phyloP scores from a whole-genome alignment of 2,329 filamentous ascomycete species.

The Elsinoe necatrix region DNA sequence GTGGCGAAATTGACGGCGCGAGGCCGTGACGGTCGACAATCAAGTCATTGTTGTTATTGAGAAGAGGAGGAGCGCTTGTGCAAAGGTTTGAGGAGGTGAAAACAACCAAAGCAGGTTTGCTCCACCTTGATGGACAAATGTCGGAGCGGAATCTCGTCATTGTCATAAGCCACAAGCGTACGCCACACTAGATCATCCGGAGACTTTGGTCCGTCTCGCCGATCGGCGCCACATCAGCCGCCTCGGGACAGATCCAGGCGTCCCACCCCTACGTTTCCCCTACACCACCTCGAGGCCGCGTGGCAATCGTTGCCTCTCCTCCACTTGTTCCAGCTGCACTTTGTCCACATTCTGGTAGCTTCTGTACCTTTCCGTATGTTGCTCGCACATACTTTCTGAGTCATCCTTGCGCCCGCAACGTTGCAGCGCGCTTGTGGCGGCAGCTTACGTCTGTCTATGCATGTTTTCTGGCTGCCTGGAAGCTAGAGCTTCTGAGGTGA shows the following conservation, averaged over 20 bases:
- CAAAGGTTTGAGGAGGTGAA: not conserved
- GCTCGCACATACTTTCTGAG: not conserved
- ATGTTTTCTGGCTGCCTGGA: conserved; percentile 11
- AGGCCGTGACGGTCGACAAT: not conserved
- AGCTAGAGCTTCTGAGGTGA: conserved; percentile 2
- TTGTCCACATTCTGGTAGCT: not conserved
- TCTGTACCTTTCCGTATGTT: not conserved
- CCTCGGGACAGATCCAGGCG: not conserved
- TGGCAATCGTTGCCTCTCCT: conserved; percentile 12
- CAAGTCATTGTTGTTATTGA: not conserved
- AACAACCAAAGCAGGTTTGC: not conserved
- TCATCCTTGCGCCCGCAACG: not conserved
- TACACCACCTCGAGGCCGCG: conserved; percentile 7
- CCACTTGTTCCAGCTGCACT: not conserved
- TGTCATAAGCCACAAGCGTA: not conserved
- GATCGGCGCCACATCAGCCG: not conserved
- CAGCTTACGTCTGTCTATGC: conserved; percentile 7
- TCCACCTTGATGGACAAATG: conserved; percentile 6
- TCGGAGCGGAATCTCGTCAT: not conserved
- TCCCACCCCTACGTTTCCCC: not conserved
- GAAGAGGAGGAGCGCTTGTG: not conserved
- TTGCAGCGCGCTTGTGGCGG: not conserved
- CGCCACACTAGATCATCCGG: not conserved
- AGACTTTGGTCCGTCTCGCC: not conserved
- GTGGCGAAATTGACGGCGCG: not conserved